A percentile compares a stretch with the other conserved stretches of the same genome.
Conservation (phyloP, 345 rosid species). For the Toxicodendron radicans region DNA sequence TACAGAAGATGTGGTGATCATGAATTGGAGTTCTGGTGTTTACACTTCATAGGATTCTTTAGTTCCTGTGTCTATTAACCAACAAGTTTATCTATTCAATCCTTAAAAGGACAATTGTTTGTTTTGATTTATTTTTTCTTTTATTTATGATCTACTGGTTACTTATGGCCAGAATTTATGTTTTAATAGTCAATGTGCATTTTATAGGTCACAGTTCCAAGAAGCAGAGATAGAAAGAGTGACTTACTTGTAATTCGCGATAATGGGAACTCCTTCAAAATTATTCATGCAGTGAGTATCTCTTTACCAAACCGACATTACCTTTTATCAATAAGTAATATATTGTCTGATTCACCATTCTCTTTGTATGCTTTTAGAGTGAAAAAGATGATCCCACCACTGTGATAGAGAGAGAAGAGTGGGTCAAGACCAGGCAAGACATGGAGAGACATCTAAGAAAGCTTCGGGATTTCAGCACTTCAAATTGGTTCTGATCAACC, state of each 20-base stretch:
- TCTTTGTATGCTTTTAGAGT: constrained; percentile 37
- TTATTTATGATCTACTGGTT: neutral
- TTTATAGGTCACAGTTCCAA: constrained; percentile 72
- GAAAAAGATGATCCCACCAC: constrained; percentile 75
- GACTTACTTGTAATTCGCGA: constrained; percentile 88
- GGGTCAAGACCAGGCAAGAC: constrained; percentile 69
- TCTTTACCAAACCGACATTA: neutral
- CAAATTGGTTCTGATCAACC: constrained; percentile 72
- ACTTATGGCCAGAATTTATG: neutral
- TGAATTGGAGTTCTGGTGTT: neutral
- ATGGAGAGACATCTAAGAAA: constrained; percentile 94
- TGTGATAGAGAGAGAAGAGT: constrained; percentile 83
- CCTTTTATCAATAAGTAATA: neutral
- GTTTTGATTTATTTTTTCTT: neutral
- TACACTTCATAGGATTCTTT: neutral
- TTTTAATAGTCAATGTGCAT: constrained; percentile 3
- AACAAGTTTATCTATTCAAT: neutral
- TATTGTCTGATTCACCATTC: neutral
- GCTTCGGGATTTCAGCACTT: constrained; percentile 73
- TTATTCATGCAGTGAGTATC: constrained; percentile 55
- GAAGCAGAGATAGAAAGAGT: constrained; percentile 73
- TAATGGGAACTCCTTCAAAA: constrained; percentile 77
- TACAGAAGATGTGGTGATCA: neutral
- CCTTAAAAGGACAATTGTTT: neutral
- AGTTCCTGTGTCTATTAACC: neutral